Evolutionary conservation across 2,329 filamentous ascomycete species (phyloP).

Genomic region (Tolypocladium cylindrosporum): DNA sequence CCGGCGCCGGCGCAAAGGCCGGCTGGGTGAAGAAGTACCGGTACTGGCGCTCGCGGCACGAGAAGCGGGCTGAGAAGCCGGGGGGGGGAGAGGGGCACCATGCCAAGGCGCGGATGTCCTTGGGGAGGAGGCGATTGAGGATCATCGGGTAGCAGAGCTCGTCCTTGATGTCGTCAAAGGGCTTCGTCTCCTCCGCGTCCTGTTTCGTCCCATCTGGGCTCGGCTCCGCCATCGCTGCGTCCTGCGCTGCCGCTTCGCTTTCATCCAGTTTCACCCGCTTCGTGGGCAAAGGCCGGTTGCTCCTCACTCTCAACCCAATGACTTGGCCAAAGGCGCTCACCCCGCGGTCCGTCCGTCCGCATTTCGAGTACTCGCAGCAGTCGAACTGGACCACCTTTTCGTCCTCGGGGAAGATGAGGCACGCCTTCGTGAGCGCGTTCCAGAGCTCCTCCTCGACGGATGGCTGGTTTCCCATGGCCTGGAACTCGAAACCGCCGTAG

Average conservation of each 20-base stretch:
- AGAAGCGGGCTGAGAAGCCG: slow-evolving; percentile 84
- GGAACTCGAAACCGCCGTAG: slow-evolving; percentile 91
- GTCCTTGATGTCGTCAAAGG: slow-evolving; percentile 60
- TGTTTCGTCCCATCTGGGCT: slow-evolving; percentile 4
- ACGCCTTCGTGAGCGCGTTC: slow-evolving; percentile 76
- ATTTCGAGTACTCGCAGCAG: slow-evolving; percentile 86
- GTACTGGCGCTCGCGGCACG: slow-evolving; percentile 83
- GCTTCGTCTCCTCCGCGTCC: slow-evolving; percentile 7
- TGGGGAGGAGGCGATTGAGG: slow-evolving; percentile 78
- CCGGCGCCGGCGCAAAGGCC: slow-evolving; percentile 57
- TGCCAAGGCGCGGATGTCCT: slow-evolving; percentile 81
- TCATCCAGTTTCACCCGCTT: slow-evolving; percentile 13
- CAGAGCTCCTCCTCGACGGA: slow-evolving; percentile 91
- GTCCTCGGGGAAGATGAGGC: slow-evolving; percentile 66
- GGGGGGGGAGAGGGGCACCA: slow-evolving; percentile 80
- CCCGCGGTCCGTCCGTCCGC: slow-evolving; percentile 82
- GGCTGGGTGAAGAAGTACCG: slow-evolving; percentile 98
- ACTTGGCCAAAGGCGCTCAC: slow-evolving; percentile 98
- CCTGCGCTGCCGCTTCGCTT: slow-evolving; percentile 11
- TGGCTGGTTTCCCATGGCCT: slow-evolving; percentile 59
- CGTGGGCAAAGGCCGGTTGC: slow-evolving; percentile 53
- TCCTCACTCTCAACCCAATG: slow-evolving; percentile 72
- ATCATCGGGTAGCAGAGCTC: slow-evolving; percentile 78
- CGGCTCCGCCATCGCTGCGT: background rate
- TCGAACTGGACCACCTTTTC: slow-evolving; percentile 64